Evolutionary conservation across 768 basidiomycete genomes (phyloP).

Genomic region (Obba rivulosa): DNA sequence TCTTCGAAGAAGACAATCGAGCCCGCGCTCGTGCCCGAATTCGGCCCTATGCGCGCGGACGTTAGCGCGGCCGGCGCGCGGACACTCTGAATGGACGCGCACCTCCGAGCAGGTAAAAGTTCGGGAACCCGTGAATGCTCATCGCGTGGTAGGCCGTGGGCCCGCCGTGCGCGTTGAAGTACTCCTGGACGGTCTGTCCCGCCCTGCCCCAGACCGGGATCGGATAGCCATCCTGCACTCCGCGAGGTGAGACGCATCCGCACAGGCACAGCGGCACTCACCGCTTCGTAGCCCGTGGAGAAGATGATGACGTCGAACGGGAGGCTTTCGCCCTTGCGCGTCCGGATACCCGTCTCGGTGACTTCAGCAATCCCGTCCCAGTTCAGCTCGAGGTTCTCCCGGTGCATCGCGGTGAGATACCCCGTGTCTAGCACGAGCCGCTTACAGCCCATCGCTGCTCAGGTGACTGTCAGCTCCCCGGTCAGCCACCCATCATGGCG

Average conservation of each 20-base stretch:
- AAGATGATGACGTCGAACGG: conserved; percentile 30
- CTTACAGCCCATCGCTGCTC: conserved; percentile 21
- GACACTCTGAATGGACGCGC: background rate
- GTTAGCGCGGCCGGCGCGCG: background rate
- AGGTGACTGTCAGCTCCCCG: background rate
- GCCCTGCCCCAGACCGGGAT: conserved; percentile 18
- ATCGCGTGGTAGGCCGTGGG: conserved; percentile 31
- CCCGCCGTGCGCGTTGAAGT: conserved; percentile 24
- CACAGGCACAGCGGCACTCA: conserved; percentile 5
- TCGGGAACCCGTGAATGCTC: conserved; percentile 31
- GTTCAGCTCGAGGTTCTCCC: conserved; percentile 24
- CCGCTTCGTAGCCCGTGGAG: conserved; percentile 29
- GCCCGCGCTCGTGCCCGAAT: conserved; percentile 16
- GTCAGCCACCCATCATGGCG: background rate
- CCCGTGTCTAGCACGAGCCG: conserved; percentile 28
- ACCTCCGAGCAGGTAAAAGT: conserved; percentile 29
- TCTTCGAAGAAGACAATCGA: conserved; percentile 19
- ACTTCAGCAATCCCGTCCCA: conserved; percentile 18
- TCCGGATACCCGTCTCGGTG: conserved; percentile 17
- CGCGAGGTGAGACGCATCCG: background rate
- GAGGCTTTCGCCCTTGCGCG: conserved; percentile 23
- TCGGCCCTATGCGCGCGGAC: conserved; percentile 15
- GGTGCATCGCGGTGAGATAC: conserved; percentile 24
- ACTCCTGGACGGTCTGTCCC: conserved; percentile 21
- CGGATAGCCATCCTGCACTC: conserved; percentile 4